These are phyloP conservation scores for Xylaria castorea DNA, from an alignment of 495 filamentous ascomycete genomes.

Conservation along the genomic window DNA sequence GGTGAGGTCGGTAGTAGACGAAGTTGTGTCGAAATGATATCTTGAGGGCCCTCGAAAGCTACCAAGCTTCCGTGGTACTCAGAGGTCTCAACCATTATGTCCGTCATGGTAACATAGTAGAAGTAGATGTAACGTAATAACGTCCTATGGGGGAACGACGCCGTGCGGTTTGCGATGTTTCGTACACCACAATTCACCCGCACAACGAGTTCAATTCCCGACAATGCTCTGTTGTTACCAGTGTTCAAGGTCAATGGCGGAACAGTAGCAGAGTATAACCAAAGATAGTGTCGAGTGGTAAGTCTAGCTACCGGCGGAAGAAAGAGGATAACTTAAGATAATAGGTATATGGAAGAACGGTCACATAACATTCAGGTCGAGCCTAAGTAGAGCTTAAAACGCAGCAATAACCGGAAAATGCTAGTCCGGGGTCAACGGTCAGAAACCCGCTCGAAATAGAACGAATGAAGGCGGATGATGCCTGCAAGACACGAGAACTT, in stretches of 20 bases:
- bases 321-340: not conserved
- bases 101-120: constrained; percentile 15
- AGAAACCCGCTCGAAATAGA: not conserved
- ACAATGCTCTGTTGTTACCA: not conserved
- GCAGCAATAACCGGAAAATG: not conserved
- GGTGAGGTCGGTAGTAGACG: constrained; percentile 56
- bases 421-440: not conserved
- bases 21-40: constrained; percentile 57
- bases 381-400: constrained; percentile 1
- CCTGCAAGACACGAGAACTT: constrained; percentile 16
- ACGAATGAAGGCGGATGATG: constrained; percentile 4
- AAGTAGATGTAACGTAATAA: not conserved
- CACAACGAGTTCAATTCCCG: not conserved
- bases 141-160: not conserved
- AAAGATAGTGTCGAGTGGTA: not conserved
- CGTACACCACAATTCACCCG: not conserved
- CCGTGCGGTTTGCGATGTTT: not conserved
- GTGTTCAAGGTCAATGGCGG: not conserved
- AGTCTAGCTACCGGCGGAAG: not conserved
- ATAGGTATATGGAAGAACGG: not conserved
- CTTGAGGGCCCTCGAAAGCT: constrained; percentile 57
- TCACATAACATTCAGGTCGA: not conserved
- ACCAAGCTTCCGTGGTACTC: constrained; percentile 53
- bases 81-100: constrained; percentile 14
- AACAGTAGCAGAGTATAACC: not conserved